Evolutionary conservation across 228 moss, liverwort and hornwort species (phyloP).

Genomic region (Sphagnum fallax): DNA sequence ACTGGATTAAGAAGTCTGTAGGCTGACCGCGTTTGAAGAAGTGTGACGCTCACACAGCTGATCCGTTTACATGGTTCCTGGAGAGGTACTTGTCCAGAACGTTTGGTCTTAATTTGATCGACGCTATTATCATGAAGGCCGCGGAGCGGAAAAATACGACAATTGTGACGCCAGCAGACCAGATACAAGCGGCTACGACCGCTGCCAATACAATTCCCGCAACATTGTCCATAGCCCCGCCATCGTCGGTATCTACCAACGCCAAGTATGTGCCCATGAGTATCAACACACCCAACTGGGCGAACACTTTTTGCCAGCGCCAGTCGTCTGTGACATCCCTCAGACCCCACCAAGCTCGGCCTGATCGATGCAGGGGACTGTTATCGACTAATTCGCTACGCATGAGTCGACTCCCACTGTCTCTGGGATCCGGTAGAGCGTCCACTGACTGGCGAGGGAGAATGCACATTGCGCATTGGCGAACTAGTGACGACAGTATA

Average conservation of each 20-base stretch:
- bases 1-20: too few relatives aligned
- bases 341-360: not conserved
- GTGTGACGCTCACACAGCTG: too few relatives aligned
- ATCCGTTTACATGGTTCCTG: too few relatives aligned
- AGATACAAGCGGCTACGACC: constrained; percentile 14
- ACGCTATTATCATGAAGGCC: too few relatives aligned
- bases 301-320: constrained; percentile 24
- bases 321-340: constrained; percentile 14
- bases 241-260: constrained; percentile 11
- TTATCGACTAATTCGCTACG: too few relatives aligned
- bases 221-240: constrained; percentile 15
- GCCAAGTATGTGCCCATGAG: constrained; percentile 9
- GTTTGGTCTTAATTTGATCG: too few relatives aligned
- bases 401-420: too few relatives aligned
- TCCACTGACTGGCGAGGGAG: not conserved
- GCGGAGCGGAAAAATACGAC: not conserved
- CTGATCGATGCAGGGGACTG: not conserved
- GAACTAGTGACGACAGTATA: constrained; percentile 8
- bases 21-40: too few relatives aligned
- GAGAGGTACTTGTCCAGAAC: too few relatives aligned
- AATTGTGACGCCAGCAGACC: constrained; percentile 15
- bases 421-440: too few relatives aligned
- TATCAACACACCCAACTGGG: constrained; percentile 8
- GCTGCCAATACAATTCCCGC: constrained; percentile 13
- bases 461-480: not conserved